A percentile compares a stretch with the other conserved stretches of the same genome.
phyloP scores from a whole-genome alignment of 352 stramenopile genomes.

The Pythium plurisporium region DNA sequence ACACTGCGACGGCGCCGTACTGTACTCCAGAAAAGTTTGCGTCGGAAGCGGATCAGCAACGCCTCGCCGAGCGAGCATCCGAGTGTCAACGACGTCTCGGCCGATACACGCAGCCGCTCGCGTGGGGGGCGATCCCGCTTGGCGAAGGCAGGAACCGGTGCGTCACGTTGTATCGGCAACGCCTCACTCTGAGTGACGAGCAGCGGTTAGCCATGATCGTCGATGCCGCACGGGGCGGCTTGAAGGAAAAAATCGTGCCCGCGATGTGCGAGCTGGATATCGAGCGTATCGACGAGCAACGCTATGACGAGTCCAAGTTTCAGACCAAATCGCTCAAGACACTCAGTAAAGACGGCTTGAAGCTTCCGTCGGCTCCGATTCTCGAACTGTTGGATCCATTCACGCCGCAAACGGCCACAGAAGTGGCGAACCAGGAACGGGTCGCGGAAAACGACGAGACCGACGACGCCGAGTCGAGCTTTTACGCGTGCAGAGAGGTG shows the following conservation, averaged over 20 bases:
- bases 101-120: slow-evolving; percentile 48
- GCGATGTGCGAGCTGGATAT: slow-evolving; percentile 56
- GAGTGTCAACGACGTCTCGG: slow-evolving; percentile 48
- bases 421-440: background rate
- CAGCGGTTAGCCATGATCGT: slow-evolving; percentile 46
- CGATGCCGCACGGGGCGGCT: slow-evolving; percentile 43
- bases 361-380: slow-evolving; percentile 4
- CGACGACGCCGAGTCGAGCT: background rate
- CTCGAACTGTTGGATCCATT: slow-evolving; percentile 21
- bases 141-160: slow-evolving; percentile 34
- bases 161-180: slow-evolving; percentile 66
- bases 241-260: slow-evolving; percentile 57
- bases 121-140: slow-evolving; percentile 54
- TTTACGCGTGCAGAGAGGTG: slow-evolving; percentile 32
- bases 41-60: slow-evolving; percentile 43
- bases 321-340: slow-evolving; percentile 16
- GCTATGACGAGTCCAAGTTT: slow-evolving; percentile 41
- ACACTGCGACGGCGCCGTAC: slow-evolving; percentile 50
- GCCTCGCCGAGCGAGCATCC: slow-evolving; percentile 43
- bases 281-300: slow-evolving; percentile 40
- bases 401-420: background rate
- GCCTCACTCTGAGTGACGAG: slow-evolving; percentile 52
- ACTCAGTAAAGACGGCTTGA: slow-evolving; percentile 11
- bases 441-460: background rate
- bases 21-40: slow-evolving; percentile 55